phyloP scores from a whole-genome alignment of 129 eudicot species.

The Ambrosia trifida region DNA sequence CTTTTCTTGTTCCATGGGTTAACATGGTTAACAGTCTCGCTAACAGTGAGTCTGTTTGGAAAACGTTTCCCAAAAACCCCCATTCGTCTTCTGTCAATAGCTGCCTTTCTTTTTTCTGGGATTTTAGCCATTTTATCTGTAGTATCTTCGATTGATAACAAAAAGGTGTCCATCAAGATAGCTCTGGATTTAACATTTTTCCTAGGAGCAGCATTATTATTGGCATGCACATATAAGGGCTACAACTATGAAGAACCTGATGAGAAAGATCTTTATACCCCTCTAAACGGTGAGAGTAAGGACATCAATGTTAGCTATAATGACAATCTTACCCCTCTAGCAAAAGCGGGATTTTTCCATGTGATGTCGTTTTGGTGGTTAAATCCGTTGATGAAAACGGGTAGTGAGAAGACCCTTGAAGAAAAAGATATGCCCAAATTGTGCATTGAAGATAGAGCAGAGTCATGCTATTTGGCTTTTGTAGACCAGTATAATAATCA shows the following conservation, averaged over 20 bases:
- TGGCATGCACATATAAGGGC: slow-evolving; percentile 73
- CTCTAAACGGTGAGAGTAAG: slow-evolving; percentile 44
- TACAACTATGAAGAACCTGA: slow-evolving; percentile 43
- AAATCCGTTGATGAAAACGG: slow-evolving; percentile 74
- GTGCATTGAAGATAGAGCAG: slow-evolving; percentile 69
- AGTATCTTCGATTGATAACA: slow-evolving; percentile 35
- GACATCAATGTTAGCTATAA: slow-evolving; percentile 32
- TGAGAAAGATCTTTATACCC: slow-evolving; percentile 43
- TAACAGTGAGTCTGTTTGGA: slow-evolving; percentile 65
- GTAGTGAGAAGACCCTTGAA: slow-evolving; percentile 70
- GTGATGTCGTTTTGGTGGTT: slow-evolving; percentile 89
- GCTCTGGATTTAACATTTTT: slow-evolving; percentile 60
- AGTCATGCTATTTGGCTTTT: slow-evolving; percentile 61
- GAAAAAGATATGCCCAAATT: slow-evolving; percentile 82
- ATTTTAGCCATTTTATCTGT: slow-evolving; percentile 48
- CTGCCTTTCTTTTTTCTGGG: slow-evolving; percentile 51
- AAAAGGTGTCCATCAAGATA: slow-evolving; percentile 46
- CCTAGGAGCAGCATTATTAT: slow-evolving; percentile 63
- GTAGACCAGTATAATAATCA: slow-evolving; percentile 46
- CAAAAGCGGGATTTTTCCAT: slow-evolving; percentile 62
- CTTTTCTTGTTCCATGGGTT: slow-evolving; percentile 60
- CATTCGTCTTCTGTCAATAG: slow-evolving; percentile 53
- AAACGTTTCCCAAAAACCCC: slow-evolving; percentile 47
- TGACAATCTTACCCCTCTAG: slow-evolving; percentile 56
- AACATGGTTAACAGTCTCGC: slow-evolving; percentile 63